Evolutionary conservation across 495 filamentous ascomycete genomes (phyloP), one percentile per base, ranked within the genome.

Genomic region (Annulohypoxylon moriforme): DNA sequence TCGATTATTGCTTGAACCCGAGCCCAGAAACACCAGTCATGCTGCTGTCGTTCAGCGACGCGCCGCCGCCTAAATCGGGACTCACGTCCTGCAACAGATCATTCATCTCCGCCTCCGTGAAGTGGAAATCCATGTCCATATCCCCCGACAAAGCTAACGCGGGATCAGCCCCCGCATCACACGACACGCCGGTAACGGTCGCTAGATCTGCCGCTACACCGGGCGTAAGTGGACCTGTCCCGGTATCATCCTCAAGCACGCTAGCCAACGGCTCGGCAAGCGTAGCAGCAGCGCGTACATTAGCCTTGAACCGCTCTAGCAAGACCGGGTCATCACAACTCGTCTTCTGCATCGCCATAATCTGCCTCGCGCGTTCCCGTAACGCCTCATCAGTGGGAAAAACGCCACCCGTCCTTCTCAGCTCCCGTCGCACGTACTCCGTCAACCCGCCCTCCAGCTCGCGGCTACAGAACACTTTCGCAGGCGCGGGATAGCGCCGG

Each of bases 401-500:
- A 11, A 47, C 65, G 13, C 47, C 66, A 0, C 50, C 42, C 0
- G 73, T 73, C 5, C 60, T 60, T 1, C 56, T 50, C 8, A 82
- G 59, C 65, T 80, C 75, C 0, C 42, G 55, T 5, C 68, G 67
- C 31, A 84, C 82, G 67, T 81, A 85, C 42, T 80, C 78, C 5
- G 68, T 76, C 22, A 88, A 68, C 13, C 80, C 83, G 25, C 42
- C 71, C 74, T 88, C 85, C 6, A 88, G 77, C 67, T 87, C 85
- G 4, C 85, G 75, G 40, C 84, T 85, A 72, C 85, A 87, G 65
- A 88, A 88, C 0, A 88, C 80, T 8, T 67, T 67, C 2, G 81
- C 81, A 0, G 84, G 82, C 38, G 79, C 76, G 29, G 79, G 72
- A 53, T 78, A 81, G 4, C 80, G 75, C 13, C 65, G 69, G 0